phyloP scores from a whole-genome alignment of 352 stramenopile species.

The Phytopythium vexans region DNA sequence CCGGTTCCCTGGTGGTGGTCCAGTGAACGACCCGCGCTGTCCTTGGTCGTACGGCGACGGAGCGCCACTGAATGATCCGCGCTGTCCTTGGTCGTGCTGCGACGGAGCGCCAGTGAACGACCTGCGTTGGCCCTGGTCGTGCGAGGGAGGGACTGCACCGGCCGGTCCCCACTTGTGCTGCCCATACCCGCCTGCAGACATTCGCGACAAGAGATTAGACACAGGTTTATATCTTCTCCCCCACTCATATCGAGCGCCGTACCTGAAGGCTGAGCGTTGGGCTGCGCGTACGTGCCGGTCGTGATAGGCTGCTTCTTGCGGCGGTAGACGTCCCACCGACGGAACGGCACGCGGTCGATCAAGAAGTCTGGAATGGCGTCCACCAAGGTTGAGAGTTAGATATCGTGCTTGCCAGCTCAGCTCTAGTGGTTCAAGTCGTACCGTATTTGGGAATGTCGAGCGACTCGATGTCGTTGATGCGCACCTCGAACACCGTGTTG shows the following conservation, averaged over 20 bases:
- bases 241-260: constrained; percentile 3
- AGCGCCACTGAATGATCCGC: constrained; percentile 15
- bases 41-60: background rate
- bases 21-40: constrained; percentile 19
- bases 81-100: constrained; percentile 3
- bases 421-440: constrained; percentile 14
- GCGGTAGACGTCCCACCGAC: constrained; percentile 80
- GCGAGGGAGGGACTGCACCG: constrained; percentile 3
- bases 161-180: constrained; percentile 62
- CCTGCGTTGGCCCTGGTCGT: constrained; percentile 12
- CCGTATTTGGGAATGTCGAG: constrained; percentile 82
- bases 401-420: background rate
- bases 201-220: constrained; percentile 1
- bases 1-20: background rate
- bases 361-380: constrained; percentile 45
- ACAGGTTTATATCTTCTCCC: background rate
- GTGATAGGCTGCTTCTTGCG: constrained; percentile 54
- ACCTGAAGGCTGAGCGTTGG: constrained; percentile 33
- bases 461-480: constrained; percentile 81
- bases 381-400: background rate
- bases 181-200: constrained; percentile 44
- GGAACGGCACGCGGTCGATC: constrained; percentile 76
- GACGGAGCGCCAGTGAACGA: constrained; percentile 10
- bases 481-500: constrained; percentile 77
- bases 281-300: constrained; percentile 35